Evolutionary conservation across 2,329 filamentous ascomycete genomes (phyloP).

Genomic region (Hysterium pulicare): DNA sequence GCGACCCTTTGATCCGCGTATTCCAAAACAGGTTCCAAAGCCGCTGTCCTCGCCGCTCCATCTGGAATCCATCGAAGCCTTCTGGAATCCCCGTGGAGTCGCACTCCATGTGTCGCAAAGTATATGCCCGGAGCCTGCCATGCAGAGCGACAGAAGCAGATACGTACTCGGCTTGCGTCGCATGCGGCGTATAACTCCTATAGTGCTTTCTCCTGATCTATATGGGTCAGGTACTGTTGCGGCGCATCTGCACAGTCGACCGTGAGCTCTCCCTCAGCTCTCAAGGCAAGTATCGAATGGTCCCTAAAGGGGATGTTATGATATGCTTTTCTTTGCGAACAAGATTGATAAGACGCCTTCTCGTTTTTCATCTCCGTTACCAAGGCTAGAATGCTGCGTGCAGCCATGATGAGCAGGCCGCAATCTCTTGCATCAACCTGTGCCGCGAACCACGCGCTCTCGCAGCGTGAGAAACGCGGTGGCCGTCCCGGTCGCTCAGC

Average conservation of each 20-base stretch:
- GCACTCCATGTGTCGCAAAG: conserved; percentile 19
- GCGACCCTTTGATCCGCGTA: conserved; percentile 18
- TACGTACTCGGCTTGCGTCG: background rate
- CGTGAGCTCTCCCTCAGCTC: conserved; percentile 1
- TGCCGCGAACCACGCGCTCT: conserved; percentile 32
- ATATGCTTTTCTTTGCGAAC: conserved; percentile 9
- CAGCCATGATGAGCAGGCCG: conserved; percentile 26
- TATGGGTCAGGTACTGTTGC: background rate
- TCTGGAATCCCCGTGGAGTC: conserved; percentile 25
- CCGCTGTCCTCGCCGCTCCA: conserved; percentile 29
- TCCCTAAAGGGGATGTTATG: background rate
- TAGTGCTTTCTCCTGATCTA: background rate
- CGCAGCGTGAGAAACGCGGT: conserved; percentile 22
- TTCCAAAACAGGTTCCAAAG: conserved; percentile 29
- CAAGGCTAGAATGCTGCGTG: conserved; percentile 18
- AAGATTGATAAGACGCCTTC: conserved; percentile 25
- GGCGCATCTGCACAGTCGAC: background rate
- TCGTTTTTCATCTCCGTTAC: conserved; percentile 32
- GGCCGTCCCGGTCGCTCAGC: conserved; percentile 33
- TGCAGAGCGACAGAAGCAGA: background rate
- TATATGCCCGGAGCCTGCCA: background rate
- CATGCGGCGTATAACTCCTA: background rate
- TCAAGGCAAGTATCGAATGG: background rate
- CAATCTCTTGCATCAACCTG: conserved; percentile 26
- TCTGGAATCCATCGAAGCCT: conserved; percentile 27